Percentiles rank a stretch among this genome's conserved stretches.
phyloP scores from a whole-genome alignment of 2,329 filamentous ascomycete genomes.

The Neonectria coccinea region DNA sequence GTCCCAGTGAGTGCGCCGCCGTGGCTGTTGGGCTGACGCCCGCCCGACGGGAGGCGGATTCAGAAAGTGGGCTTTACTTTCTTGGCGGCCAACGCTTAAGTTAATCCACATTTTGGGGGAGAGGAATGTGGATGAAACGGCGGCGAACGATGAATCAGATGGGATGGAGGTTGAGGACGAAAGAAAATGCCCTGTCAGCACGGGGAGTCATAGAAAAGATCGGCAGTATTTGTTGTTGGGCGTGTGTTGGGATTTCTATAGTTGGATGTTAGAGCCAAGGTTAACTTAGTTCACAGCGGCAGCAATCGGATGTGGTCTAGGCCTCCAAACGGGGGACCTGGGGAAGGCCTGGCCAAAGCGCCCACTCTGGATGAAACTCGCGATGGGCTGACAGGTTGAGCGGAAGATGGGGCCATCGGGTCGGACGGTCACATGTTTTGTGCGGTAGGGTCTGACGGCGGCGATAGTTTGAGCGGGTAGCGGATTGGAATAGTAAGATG shows the following conservation, averaged over 20 bases:
- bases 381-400: not conserved
- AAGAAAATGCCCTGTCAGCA: not conserved
- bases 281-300: not conserved
- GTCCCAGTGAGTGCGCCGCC: not conserved
- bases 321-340: not conserved
- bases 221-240: not conserved
- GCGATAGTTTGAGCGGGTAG: not conserved
- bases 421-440: not conserved
- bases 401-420: not conserved
- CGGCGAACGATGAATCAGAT: not conserved
- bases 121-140: not conserved
- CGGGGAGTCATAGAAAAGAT: not conserved
- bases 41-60: not conserved
- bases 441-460: not conserved
- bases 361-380: not conserved
- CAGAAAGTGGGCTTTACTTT: not conserved
- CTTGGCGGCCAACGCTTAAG: not conserved
- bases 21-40: not conserved
- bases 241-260: too few relatives aligned
- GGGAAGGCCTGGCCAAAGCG: not conserved
- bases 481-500: constrained; percentile 3
- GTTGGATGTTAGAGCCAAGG: too few relatives aligned
- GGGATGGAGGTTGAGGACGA: not conserved
- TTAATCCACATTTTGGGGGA: not conserved
- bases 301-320: too few relatives aligned